These are phyloP conservation scores for Geotrichum ghanense DNA, from an alignment of 805 yeast genomes.

Conservation along the genomic window DNA sequence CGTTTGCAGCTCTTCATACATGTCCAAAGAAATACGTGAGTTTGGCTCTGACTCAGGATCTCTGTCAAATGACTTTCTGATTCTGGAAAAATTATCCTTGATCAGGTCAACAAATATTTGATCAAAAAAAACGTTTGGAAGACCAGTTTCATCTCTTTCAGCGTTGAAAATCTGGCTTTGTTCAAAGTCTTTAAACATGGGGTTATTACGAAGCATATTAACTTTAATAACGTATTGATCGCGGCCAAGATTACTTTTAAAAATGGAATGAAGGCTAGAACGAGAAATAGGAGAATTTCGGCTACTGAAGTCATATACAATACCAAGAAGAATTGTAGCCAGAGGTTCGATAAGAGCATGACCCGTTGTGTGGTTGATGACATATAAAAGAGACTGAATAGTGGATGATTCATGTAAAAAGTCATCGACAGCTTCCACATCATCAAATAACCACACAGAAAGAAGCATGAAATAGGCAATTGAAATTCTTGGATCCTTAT, in stretches of 20 bases:
- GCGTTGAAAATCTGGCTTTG: conserved; percentile 38
- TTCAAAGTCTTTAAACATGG: conserved; percentile 45
- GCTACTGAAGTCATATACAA: conserved; percentile 65
- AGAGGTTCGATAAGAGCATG: conserved; percentile 61
- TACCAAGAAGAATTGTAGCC: conserved; percentile 59
- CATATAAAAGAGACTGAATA: conserved; percentile 58
- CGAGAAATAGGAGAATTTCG: conserved; percentile 45
- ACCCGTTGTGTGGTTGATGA: conserved; percentile 39
- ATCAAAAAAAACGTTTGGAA: conserved; percentile 74
- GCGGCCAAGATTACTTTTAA: conserved; percentile 65
- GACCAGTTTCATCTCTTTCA: conserved; percentile 66
- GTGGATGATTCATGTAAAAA: conserved; percentile 58
- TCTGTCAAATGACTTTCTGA: conserved; percentile 58
- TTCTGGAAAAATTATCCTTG: conserved; percentile 57
- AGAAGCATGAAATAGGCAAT: conserved; percentile 69
- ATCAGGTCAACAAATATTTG: conserved; percentile 50
- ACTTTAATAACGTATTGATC: conserved; percentile 69
- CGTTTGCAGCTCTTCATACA: conserved; percentile 30
- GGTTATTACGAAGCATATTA: conserved; percentile 55
- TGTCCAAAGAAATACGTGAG: conserved; percentile 51
- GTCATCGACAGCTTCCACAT: conserved; percentile 60
- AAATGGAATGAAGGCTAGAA: conserved; percentile 43
- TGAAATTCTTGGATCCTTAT: conserved; percentile 60
- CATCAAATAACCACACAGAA: conserved; percentile 68
- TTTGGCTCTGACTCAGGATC: conserved; percentile 68